Conservation (phyloP, 2,329 filamentous ascomycete species). For the Beauveria medogensis region DNA sequence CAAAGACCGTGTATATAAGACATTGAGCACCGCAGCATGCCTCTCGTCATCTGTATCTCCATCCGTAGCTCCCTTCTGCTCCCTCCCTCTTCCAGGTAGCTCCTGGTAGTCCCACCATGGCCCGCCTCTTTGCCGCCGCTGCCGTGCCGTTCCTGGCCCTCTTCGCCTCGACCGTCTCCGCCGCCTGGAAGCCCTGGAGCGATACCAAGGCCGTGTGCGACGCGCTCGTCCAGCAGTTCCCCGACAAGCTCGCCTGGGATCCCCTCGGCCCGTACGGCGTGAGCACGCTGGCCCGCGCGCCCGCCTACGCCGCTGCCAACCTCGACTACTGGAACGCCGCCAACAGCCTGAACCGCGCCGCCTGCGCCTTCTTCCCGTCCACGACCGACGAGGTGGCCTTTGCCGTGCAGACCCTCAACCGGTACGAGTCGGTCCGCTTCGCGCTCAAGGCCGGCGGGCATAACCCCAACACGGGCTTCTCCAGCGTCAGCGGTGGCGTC, state of each 20-base stretch:
- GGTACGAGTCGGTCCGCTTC: constrained; percentile 24
- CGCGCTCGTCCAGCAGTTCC: constrained; percentile 10
- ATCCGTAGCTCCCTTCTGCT: not conserved
- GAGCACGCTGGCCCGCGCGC: not conserved
- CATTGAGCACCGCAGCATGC: too few species aligned
- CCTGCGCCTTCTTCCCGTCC: constrained; percentile 28
- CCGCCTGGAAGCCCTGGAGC: not conserved
- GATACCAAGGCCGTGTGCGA: constrained; percentile 14
- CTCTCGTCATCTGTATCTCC: too few species aligned
- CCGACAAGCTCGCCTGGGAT: constrained; percentile 14
- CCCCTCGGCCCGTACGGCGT: constrained; percentile 9
- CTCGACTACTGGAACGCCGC: constrained; percentile 16
- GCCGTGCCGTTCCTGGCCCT: not conserved
- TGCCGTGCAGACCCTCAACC: constrained; percentile 23
- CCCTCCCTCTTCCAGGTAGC: not conserved
- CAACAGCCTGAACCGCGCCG: constrained; percentile 18
- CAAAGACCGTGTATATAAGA: not conserved
- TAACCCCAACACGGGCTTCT: constrained; percentile 26
- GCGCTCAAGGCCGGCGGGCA: constrained; percentile 32
- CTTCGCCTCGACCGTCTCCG: not conserved
- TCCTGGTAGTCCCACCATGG: not conserved
- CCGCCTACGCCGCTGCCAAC: constrained; percentile 11
- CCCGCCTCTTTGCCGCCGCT: not conserved
- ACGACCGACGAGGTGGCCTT: constrained; percentile 24
- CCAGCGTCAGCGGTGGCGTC: constrained; percentile 27